Conservation (phyloP, 2,329 filamentous ascomycete genomes). For the Thelonectria olida region DNA sequence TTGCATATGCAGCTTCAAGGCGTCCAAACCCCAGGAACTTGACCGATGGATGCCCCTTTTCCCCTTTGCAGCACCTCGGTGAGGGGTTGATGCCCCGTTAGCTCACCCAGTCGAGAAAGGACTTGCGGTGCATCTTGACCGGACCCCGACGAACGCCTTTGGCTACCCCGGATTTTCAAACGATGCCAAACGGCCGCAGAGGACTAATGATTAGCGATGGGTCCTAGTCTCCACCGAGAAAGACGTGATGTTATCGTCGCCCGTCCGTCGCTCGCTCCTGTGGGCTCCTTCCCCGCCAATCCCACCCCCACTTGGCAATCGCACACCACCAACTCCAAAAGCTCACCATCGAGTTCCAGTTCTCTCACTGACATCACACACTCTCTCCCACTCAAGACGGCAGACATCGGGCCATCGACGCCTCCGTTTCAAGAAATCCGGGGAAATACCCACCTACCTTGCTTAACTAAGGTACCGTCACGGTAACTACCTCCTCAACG, state of each 20-base stretch:
- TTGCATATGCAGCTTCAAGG: not conserved
- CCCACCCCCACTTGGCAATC: not conserved
- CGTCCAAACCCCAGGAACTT: constrained; percentile 16
- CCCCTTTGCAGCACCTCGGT: not conserved
- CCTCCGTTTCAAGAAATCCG: not conserved
- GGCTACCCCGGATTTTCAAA: not conserved
- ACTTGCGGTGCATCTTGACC: not conserved
- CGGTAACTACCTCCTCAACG: too few relatives aligned
- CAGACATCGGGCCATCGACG: not conserved
- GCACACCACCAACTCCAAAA: not conserved
- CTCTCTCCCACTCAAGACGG: not conserved
- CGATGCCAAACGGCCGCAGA: too few relatives aligned
- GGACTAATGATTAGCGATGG: too few relatives aligned
- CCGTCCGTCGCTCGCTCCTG: too few relatives aligned
- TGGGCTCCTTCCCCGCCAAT: not conserved
- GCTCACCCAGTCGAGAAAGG: not conserved
- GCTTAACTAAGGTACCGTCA: too few relatives aligned
- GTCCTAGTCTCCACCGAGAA: too few relatives aligned
- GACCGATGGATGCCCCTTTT: not conserved
- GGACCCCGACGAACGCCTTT: too few relatives aligned
- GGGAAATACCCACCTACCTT: not conserved
- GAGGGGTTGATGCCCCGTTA: not conserved
- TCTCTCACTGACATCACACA: not conserved
- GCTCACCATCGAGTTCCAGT: not conserved
- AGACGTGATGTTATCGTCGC: not conserved